A percentile compares a stretch with the other conserved stretches of the same genome.
Evolutionary conservation across 176 grass and related monocot species (phyloP).

Genomic region (Stipa capillata): DNA sequence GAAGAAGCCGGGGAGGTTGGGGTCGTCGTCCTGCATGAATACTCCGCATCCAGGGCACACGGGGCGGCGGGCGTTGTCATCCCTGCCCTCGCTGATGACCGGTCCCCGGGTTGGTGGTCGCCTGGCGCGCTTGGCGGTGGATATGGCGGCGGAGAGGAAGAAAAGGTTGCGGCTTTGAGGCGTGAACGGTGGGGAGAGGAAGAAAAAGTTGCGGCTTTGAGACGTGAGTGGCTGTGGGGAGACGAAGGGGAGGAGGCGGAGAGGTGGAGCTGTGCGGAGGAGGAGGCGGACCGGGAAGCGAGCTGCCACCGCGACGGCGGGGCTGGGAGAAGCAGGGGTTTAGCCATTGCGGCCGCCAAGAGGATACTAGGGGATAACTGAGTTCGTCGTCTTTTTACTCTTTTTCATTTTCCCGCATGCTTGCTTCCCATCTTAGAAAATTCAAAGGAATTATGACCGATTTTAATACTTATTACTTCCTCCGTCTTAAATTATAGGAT

Average conservation of each 20-base stretch:
- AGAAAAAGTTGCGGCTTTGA: not conserved
- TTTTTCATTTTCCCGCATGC: not conserved
- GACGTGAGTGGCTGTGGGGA: not conserved
- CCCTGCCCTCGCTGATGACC: slow-evolving; percentile 41
- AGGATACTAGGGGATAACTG: slow-evolving; percentile 8
- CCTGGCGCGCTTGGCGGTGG: slow-evolving; percentile 1
- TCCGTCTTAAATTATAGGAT: too few relatives aligned
- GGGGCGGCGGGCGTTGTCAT: slow-evolving; percentile 19
- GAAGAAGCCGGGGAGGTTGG: slow-evolving; percentile 80
- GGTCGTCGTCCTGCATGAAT: slow-evolving; percentile 85
- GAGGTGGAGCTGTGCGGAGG: not conserved
- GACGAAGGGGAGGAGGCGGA: not conserved
- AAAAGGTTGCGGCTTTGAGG: slow-evolving; percentile 4
- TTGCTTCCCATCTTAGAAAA: too few relatives aligned
- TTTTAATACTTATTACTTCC: too few relatives aligned
- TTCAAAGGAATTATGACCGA: too few relatives aligned
- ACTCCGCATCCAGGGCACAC: slow-evolving; percentile 77
- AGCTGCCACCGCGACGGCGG: not conserved
- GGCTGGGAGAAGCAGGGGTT: slow-evolving; percentile 15
- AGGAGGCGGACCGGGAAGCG: slow-evolving; percentile 11
- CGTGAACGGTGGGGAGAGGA: not conserved
- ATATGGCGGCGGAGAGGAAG: not conserved
- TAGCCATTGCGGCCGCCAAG: slow-evolving; percentile 29
- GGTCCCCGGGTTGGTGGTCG: not conserved
- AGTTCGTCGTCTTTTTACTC: not conserved